Evolutionary conservation across 2,329 filamentous ascomycete species (phyloP), one percentile per base, ranked within the genome.

Genomic region (Phaeosphaeriaceae sp.): DNA sequence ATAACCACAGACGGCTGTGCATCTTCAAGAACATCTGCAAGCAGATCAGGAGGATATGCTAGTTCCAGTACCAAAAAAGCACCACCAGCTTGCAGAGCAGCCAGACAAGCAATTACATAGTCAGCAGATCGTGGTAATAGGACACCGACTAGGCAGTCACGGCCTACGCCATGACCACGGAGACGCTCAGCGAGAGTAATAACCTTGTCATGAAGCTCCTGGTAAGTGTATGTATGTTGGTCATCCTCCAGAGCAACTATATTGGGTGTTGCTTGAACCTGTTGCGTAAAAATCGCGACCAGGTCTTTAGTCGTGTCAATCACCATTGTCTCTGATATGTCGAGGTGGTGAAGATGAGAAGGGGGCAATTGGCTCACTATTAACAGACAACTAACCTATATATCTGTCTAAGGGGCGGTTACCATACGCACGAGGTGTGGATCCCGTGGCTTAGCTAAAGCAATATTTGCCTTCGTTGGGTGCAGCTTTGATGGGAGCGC

Each of bases 1-100:
- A 93, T 78, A 3, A 92, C 80, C 17, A 90, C 87, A 7, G 79
- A 81, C 2, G 89, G 89, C 21, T 80, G 82, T 9, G 88, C 87
- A 76, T 93, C 89, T 23, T 89, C 86, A 42, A 92, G 81, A 42
- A 92, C 89, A 72, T 92, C 88, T 42, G 87, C 83, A 53, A 93
- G 77, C 40, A 92, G 77, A 47, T 85, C 86, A 0, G 87, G 83
- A 12, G 89, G 89, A 56, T 92, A 92, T 3, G 89, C 89, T 40
- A 91, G 79, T 73, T 93, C 89, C 3, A 93, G 82, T 2, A 92
- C 89, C 4, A 93, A 79, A 66, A 92, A 93, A 1, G 89, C 89
- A 45, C 89, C 89, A 42, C 89, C 89, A 2, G 89, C 89, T 50
- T 87, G 84, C 32, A 92, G 81, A n/a, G 87, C 85, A 20, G 89